Evolutionary conservation across 2,329 filamentous ascomycete species (phyloP).

Genomic region (Epichloe hybrida): DNA sequence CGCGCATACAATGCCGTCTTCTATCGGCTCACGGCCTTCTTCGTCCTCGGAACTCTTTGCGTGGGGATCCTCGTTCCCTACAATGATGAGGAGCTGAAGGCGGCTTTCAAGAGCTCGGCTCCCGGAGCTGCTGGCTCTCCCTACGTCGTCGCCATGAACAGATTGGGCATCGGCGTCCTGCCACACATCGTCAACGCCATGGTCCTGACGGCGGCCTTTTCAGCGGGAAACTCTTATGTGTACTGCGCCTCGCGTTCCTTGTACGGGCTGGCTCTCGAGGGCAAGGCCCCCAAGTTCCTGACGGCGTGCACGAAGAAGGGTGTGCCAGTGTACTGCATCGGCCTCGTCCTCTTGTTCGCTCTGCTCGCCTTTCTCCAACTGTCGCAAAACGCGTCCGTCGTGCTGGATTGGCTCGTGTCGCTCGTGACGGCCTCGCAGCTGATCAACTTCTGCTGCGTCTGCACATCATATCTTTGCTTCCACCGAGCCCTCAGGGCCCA

Average conservation of each 20-base stretch:
- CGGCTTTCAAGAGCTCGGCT: constrained; percentile 42
- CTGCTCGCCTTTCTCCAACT: constrained; percentile 64
- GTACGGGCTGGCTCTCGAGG: constrained; percentile 55
- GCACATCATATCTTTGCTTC: constrained; percentile 59
- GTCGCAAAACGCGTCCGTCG: constrained; percentile 48
- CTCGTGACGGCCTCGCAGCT: constrained; percentile 59
- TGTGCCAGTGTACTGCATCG: constrained; percentile 63
- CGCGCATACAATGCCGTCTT: constrained; percentile 68
- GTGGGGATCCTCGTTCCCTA: constrained; percentile 61
- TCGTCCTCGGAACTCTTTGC: constrained; percentile 58
- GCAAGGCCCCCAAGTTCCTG: constrained; percentile 46
- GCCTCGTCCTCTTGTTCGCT: constrained; percentile 50
- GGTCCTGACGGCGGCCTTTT: constrained; percentile 52
- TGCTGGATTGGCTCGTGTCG: constrained; percentile 60
- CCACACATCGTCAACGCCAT: constrained; percentile 63
- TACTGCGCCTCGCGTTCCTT: constrained; percentile 57
- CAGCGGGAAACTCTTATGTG: constrained; percentile 50
- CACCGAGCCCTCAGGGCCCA: constrained; percentile 55
- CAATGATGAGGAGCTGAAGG: constrained; percentile 47
- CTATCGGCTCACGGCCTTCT: constrained; percentile 63
- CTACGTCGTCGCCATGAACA: constrained; percentile 55
- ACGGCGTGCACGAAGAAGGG: constrained; percentile 47
- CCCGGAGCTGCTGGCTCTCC: constrained; percentile 58
- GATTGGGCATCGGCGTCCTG: constrained; percentile 46
- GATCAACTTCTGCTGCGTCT: constrained; percentile 58